phyloP scores from a whole-genome alignment of 139 green algal species.

The Chlamydomonas sp. region DNA sequence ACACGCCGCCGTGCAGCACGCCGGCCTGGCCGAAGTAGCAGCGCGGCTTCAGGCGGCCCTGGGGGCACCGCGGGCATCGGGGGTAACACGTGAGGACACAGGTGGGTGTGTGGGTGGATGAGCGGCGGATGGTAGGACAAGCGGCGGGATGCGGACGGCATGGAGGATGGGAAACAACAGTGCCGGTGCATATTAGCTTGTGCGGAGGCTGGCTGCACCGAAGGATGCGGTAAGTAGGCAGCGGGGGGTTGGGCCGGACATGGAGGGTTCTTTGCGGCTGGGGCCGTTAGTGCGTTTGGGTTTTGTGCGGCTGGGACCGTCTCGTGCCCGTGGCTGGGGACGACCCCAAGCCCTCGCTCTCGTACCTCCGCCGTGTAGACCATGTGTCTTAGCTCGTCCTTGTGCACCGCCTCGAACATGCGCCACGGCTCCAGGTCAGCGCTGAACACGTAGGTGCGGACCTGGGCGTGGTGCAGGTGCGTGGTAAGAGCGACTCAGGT shows the following conservation, averaged over 20 bases:
- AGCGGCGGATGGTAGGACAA: no score
- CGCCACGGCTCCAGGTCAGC: slow-evolving; percentile 33
- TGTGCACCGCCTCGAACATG: slow-evolving; percentile 46
- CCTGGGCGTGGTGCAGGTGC: neutral
- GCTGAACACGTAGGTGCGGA: slow-evolving; percentile 44
- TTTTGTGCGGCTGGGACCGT: no score
- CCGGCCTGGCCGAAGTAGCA: slow-evolving; percentile 36
- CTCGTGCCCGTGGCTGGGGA: no score
- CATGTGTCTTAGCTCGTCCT: slow-evolving; percentile 45
- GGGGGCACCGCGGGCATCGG: neutral
- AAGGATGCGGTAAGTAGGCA: no score
- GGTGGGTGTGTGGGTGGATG: neutral
- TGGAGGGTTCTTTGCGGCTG: no score
- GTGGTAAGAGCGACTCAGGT: no score
- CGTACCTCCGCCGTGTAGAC: slow-evolving; percentile 36
- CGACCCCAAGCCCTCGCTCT: neutral
- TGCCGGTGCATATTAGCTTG: no score
- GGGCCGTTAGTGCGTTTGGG: no score
- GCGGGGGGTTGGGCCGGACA: no score
- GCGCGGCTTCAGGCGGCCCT: slow-evolving; percentile 41
- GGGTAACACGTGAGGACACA: neutral
- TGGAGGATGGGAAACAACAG: no score
- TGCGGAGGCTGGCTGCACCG: no score
- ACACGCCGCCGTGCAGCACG: slow-evolving; percentile 27
- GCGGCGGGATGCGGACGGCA: no score